Evolutionary conservation across 2,329 filamentous ascomycete species (phyloP).

Genomic region (Trichoderma cornu-damae): DNA sequence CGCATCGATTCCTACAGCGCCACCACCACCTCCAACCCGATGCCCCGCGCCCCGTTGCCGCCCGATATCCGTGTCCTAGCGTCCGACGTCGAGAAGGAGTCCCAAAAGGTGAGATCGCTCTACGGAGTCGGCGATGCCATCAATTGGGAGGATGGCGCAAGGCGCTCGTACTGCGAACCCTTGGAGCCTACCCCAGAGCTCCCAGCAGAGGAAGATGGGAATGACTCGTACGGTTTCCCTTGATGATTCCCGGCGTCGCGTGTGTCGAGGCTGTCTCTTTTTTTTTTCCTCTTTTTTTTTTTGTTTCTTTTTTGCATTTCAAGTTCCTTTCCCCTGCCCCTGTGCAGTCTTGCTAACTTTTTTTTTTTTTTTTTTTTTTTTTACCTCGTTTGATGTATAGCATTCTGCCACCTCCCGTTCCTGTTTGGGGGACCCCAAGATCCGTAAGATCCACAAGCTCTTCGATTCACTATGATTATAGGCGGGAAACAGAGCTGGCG

Average conservation of each 20-base stretch:
- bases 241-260: constrained; percentile 25
- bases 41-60: constrained; percentile 19
- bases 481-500: constrained; percentile 45
- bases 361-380: no score
- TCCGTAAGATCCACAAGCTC: constrained; percentile 42
- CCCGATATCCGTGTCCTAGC: constrained; percentile 51
- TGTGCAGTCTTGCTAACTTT: constrained; percentile 25
- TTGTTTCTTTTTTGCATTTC: no score
- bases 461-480: constrained; percentile 38
- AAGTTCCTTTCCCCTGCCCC: constrained; percentile 25
- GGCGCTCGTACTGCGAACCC: constrained; percentile 44
- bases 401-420: constrained; percentile 26
- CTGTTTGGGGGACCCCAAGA: constrained; percentile 35
- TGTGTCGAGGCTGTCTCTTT: constrained; percentile 2
- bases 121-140: constrained; percentile 53
- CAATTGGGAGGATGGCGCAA: constrained; percentile 49
- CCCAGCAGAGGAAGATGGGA: constrained; percentile 48
- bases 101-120: constrained; percentile 63
- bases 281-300: neutral
- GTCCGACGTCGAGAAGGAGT: constrained; percentile 55
- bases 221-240: constrained; percentile 55
- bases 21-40: neutral
- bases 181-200: constrained; percentile 47
- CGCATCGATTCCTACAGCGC: constrained; percentile 9
- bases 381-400: constrained; percentile 24